These are phyloP conservation scores for Boletus insuetus DNA, from an alignment of 768 basidiomycete species.

Conservation along the genomic window DNA sequence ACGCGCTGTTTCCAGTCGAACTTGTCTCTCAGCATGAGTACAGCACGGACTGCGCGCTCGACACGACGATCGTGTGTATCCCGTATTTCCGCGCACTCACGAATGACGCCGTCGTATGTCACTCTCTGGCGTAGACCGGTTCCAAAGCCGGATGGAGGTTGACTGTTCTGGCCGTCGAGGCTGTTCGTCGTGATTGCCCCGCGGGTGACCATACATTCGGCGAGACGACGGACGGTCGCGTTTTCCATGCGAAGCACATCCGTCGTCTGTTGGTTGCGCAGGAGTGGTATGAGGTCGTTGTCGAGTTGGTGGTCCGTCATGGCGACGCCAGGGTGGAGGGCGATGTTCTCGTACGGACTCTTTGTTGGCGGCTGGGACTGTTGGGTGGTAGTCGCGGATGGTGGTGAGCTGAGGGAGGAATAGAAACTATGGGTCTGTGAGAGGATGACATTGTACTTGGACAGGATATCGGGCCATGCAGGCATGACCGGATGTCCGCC, in stretches of 20 bases:
- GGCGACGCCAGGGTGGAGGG: slow-evolving; percentile 57
- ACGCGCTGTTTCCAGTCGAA: slow-evolving; percentile 85
- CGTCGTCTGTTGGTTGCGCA: slow-evolving; percentile 78
- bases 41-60: slow-evolving; percentile 76
- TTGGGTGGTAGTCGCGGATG: slow-evolving; percentile 11
- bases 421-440: slow-evolving; percentile 81
- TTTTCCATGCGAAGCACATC: slow-evolving; percentile 73
- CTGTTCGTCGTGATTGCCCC: slow-evolving; percentile 45
- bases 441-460: slow-evolving; percentile 81
- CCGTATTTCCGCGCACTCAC: slow-evolving; percentile 64
- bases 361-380: slow-evolving; percentile 12
- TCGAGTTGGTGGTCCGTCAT: slow-evolving; percentile 70
- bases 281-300: slow-evolving; percentile 65
- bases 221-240: slow-evolving; percentile 66
- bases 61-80: slow-evolving; percentile 72
- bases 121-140: slow-evolving; percentile 21
- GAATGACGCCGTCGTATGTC: slow-evolving; percentile 56
- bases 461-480: slow-evolving; percentile 82
- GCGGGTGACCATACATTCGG: slow-evolving; percentile 62
- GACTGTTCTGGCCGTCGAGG: slow-evolving; percentile 39
- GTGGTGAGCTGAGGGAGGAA: slow-evolving; percentile 50
- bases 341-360: slow-evolving; percentile 59
- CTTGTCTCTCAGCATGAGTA: slow-evolving; percentile 72
- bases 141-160: slow-evolving; percentile 25
- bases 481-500: slow-evolving; percentile 62